Percentiles rank a stretch among this genome's conserved stretches.
These are phyloP conservation scores for Linnemannia schmuckeri DNA, from an alignment of 192 early-diverging fungal genomes.

Conservation along the genomic window DNA sequence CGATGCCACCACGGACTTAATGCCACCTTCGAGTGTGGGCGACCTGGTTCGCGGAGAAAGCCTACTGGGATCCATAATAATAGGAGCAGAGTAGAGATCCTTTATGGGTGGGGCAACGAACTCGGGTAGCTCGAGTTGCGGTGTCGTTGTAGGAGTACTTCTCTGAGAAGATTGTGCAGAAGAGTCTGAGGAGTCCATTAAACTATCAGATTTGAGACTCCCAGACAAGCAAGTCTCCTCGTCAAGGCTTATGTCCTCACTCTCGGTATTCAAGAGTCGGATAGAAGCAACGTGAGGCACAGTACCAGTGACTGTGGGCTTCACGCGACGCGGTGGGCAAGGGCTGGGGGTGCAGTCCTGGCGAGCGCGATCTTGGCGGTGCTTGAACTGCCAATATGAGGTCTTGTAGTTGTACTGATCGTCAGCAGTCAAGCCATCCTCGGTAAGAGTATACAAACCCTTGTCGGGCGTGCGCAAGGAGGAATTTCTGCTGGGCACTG, in stretches of 20 bases:
- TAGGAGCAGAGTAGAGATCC: background rate
- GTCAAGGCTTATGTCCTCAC: background rate
- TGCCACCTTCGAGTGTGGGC: background rate
- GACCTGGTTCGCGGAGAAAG: background rate
- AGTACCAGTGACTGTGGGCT: background rate
- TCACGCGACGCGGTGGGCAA: background rate
- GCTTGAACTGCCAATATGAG: background rate
- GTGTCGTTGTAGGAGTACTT: background rate
- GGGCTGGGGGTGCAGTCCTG: background rate
- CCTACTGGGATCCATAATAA: background rate
- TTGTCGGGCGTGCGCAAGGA: background rate
- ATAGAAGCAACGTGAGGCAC: background rate
- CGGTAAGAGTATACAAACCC: background rate
- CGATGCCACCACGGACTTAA: background rate
- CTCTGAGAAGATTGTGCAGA: background rate
- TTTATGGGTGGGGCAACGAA: background rate
- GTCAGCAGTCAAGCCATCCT: background rate
- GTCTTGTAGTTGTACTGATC: background rate
- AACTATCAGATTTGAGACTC: too few species aligned
- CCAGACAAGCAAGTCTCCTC: background rate
- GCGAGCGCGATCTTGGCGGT: background rate
- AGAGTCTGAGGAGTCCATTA: too few species aligned
- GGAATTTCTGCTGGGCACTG: background rate
- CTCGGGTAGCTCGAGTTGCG: background rate
- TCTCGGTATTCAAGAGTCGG: background rate